These are phyloP conservation scores for Rhizopogon vinicolor DNA, from an alignment of 768 basidiomycete species.

Conservation along the genomic window DNA sequence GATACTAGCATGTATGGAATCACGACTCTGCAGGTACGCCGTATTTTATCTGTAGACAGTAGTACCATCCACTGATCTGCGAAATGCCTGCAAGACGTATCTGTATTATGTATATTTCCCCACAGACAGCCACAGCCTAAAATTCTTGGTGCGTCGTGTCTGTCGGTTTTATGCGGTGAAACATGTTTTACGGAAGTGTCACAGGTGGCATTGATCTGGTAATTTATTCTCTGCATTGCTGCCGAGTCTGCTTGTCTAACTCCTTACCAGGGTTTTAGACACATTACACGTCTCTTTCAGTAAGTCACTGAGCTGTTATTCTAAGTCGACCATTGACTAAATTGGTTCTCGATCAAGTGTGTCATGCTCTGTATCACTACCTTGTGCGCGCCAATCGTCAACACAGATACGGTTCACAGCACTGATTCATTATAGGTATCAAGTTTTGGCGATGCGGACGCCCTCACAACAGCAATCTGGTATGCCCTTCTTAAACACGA, in stretches of 20 bases:
- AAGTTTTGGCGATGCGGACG: constrained; percentile 32
- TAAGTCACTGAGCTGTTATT: not conserved
- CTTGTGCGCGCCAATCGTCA: constrained; percentile 23
- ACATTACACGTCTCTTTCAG: constrained; percentile 7
- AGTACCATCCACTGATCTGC: not conserved
- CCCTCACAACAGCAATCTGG: constrained; percentile 33
- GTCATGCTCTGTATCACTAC: constrained; percentile 34
- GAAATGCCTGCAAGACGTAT: constrained; percentile 12
- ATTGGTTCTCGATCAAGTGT: constrained; percentile 2
- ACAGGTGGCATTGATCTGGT: constrained; percentile 7
- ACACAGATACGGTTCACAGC: not conserved
- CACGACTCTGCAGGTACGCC: constrained; percentile 17
- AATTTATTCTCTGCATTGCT: not conserved
- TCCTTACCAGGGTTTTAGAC: constrained; percentile 1
- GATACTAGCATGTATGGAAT: constrained; percentile 14
- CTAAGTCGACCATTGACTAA: not conserved
- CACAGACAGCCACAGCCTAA: constrained; percentile 7
- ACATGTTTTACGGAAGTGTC: not conserved
- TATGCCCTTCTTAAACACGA: constrained; percentile 10
- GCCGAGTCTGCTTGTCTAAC: not conserved
- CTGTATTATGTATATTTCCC: constrained; percentile 20
- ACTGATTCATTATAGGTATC: constrained; percentile 25
- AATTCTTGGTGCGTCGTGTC: constrained; percentile 8
- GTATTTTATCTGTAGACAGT: too few species aligned
- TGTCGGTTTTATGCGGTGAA: not conserved